A percentile compares a stretch with the other conserved stretches of the same genome.
Conservation (phyloP, 306 rosid genomes). For the Casuarina glauca region DNA sequence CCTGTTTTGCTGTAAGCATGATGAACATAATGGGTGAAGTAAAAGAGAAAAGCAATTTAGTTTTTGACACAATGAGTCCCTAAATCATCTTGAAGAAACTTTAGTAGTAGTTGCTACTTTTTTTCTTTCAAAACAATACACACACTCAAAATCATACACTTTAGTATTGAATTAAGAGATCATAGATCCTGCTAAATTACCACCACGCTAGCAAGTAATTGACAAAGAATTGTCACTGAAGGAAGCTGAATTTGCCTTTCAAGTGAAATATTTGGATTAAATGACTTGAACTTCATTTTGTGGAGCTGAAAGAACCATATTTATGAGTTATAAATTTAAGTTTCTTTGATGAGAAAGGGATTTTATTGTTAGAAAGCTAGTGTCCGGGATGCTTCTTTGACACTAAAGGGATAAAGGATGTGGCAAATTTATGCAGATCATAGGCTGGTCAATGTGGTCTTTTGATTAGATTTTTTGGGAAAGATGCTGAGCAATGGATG, state of each 20-base stretch:
- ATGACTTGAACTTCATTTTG: not conserved
- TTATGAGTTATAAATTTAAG: not conserved
- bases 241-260: not conserved
- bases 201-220: too few relatives aligned
- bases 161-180: too few relatives aligned
- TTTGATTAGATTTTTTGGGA: slow-evolving; percentile 73
- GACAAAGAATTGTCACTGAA: too few relatives aligned
- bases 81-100: not conserved
- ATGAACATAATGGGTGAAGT: not conserved
- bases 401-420: not conserved
- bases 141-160: too few relatives aligned
- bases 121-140: too few relatives aligned
- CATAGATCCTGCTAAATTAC: too few relatives aligned
- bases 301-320: not conserved
- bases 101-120: not conserved
- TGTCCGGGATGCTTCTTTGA: not conserved
- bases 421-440: slow-evolving; percentile 47
- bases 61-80: not conserved
- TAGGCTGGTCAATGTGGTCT: slow-evolving; percentile 99
- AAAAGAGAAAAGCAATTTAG: not conserved
- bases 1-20: not conserved
- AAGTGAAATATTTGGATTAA: not conserved
- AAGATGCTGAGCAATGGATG: slow-evolving; percentile 81
- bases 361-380: too few relatives aligned
- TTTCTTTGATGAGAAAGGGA: not conserved